Percentiles rank a stretch among this genome's conserved stretches.
Evolutionary conservation across 257 asterid species (phyloP).

Genomic region (Verbascum thapsus): DNA sequence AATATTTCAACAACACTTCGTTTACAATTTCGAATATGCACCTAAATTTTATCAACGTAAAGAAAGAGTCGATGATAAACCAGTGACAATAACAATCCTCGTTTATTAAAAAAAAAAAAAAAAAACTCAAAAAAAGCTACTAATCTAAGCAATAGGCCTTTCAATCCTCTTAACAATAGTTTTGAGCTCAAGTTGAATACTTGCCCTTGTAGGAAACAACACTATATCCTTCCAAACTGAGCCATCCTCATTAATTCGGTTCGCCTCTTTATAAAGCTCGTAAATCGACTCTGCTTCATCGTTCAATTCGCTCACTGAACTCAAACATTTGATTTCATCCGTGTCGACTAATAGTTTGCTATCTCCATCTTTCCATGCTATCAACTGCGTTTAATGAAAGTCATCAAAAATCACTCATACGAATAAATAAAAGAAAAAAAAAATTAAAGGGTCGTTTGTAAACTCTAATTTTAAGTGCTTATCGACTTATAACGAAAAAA

Average conservation of each 20-base stretch:
- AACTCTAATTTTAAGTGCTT: no score
- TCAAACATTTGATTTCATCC: slow-evolving; percentile 63
- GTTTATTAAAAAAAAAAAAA: background rate
- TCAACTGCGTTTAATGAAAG: slow-evolving; percentile 51
- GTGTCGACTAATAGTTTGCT: slow-evolving; percentile 67
- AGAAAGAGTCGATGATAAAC: background rate
- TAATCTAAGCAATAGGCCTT: slow-evolving; percentile 21
- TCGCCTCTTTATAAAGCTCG: slow-evolving; percentile 53
- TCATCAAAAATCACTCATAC: no score
- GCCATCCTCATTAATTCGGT: slow-evolving; percentile 37
- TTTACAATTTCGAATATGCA: background rate
- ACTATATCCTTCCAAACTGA: slow-evolving; percentile 75
- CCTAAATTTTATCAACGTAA: background rate
- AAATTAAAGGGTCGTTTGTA: no score
- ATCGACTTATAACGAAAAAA: no score
- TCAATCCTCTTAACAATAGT: slow-evolving; percentile 56
- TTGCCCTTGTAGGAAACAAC: slow-evolving; percentile 48
- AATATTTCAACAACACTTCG: no score
- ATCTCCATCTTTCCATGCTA: slow-evolving; percentile 91
- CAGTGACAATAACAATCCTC: background rate
- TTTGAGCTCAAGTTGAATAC: slow-evolving; percentile 57
- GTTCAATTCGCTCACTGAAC: slow-evolving; percentile 57
- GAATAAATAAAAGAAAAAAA: no score
- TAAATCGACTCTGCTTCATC: slow-evolving; percentile 78
- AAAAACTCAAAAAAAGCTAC: background rate